A percentile compares a stretch with the other conserved stretches of the same genome.
phyloP scores from a whole-genome alignment of 1,139 yeast species.

The Sporopachydermia cereana region DNA sequence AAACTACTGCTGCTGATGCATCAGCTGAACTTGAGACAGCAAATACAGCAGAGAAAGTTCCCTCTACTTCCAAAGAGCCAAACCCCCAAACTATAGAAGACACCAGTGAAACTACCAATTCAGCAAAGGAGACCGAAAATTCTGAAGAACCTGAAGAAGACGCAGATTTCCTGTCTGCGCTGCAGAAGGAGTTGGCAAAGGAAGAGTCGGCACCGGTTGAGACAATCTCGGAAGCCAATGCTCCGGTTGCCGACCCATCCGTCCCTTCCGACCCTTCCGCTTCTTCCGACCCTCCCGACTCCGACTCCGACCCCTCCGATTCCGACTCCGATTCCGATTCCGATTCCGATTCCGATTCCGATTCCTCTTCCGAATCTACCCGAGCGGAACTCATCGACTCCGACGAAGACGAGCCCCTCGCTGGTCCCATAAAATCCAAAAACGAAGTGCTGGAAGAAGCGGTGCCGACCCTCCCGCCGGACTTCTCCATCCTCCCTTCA shows the following conservation, averaged over 20 bases:
- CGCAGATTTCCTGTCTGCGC: constrained; percentile 4
- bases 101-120: background rate
- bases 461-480: constrained; percentile 61
- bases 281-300: constrained; percentile 17
- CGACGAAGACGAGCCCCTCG: constrained; percentile 30
- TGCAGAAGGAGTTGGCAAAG: constrained; percentile 11
- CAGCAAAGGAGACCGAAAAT: background rate
- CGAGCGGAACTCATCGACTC: constrained; percentile 7
- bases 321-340: constrained; percentile 4
- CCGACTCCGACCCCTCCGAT: constrained; percentile 15
- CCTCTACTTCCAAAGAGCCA: too few relatives aligned
- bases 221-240: background rate
- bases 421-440: constrained; percentile 61
- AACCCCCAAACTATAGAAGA: background rate
- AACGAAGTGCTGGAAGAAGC: constrained; percentile 64
- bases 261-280: background rate
- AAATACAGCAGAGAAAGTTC: too few relatives aligned
- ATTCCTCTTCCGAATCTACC: constrained; percentile 7
- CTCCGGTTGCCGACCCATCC: too few relatives aligned
- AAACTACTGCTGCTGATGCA: too few relatives aligned
- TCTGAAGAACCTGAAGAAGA: constrained; percentile 1
- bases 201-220: background rate
- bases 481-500: constrained; percentile 39
- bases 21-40: too few relatives aligned
- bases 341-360: background rate